phyloP scores from a whole-genome alignment of 1,284 basidiomycete genomes.

The Nidula niveotomentosa region DNA sequence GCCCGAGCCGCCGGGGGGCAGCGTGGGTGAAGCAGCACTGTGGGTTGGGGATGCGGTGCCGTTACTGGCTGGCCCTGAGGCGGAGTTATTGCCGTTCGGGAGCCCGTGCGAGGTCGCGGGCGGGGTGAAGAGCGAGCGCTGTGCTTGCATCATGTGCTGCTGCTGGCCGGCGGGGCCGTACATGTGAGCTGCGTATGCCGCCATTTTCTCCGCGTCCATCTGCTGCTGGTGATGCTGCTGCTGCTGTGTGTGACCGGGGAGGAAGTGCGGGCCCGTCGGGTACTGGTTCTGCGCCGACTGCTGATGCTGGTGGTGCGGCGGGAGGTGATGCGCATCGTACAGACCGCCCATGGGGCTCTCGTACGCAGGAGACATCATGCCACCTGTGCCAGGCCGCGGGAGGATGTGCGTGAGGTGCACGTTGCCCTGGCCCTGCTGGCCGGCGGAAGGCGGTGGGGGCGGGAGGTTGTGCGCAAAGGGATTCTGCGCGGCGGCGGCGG shows the following conservation, averaged over 20 bases:
- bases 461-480: slow-evolving; percentile 18
- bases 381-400: slow-evolving; percentile 18
- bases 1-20: background rate
- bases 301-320: slow-evolving; percentile 9
- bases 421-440: slow-evolving; percentile 10
- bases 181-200: slow-evolving; percentile 14
- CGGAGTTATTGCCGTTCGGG: slow-evolving; percentile 15
- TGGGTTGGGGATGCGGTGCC: slow-evolving; percentile 9
- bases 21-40: slow-evolving; percentile 1
- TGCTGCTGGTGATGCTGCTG: slow-evolving; percentile 3
- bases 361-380: slow-evolving; percentile 24
- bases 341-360: slow-evolving; percentile 13
- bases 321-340: slow-evolving; percentile 12
- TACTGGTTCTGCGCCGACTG: slow-evolving; percentile 4
- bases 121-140: slow-evolving; percentile 29
- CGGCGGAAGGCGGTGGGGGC: background rate
- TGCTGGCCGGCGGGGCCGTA: slow-evolving; percentile 2
- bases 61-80: slow-evolving; percentile 2
- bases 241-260: slow-evolving; percentile 2
- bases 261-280: slow-evolving; percentile 2
- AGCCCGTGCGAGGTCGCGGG: slow-evolving; percentile 28
- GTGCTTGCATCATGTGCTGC: slow-evolving; percentile 21
- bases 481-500: slow-evolving; percentile 6
- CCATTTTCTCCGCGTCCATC: slow-evolving; percentile 14
- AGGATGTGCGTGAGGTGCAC: slow-evolving; percentile 22